Evolutionary conservation across 75 land plant species (phyloP), one percentile per base, ranked within the genome.

Genomic region (Azolla pinnata): DNA sequence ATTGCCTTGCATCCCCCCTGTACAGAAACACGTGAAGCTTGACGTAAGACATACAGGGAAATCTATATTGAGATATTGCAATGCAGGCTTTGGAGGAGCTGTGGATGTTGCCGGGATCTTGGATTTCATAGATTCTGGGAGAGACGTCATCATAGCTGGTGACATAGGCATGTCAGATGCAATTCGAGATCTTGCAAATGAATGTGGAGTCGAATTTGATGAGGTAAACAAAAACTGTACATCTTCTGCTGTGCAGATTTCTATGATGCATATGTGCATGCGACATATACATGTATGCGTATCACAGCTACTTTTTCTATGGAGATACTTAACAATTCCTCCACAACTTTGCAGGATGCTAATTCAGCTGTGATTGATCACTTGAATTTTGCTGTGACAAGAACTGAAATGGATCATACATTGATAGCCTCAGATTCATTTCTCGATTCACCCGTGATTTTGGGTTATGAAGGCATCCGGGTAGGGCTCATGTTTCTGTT

Each of bases 131-230:
- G 99, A 95, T 59, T 72, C 91, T 23, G 99, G 99, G 20, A 96
- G 75, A 47, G 97, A 95, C 62, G 60, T 95, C 57, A 86, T 95
- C 42, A 31, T 95, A 21, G 85, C 97, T 14, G 91, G 86, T 9
- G 91, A 79, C 60, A 44, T 66, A 0, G 54, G 44, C 31, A 79
- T 86, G 0, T 95, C 99, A n/a, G 85, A 90, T 56, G 53, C 85
- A 50, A 83, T 95, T 25, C 80, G 86, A 8, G 81, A 77, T 9
- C 77, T 93, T 49, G 98, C 96, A 10, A 73, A 72, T 9, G 96
- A 93, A 28, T 85, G 87, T 48, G 98, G 98, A 2, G 90, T 75
- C 60, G 98, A 93, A 56, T 93, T 93, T 77, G 98, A 93, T 67
- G 98, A 93, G 80, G 98, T 78, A 7, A 4, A 35, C 40, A 35